A percentile compares a stretch with the other conserved stretches of the same genome.
Evolutionary conservation across 139 green algal genomes (phyloP).

Genomic region (Micromonas pusilla): DNA sequence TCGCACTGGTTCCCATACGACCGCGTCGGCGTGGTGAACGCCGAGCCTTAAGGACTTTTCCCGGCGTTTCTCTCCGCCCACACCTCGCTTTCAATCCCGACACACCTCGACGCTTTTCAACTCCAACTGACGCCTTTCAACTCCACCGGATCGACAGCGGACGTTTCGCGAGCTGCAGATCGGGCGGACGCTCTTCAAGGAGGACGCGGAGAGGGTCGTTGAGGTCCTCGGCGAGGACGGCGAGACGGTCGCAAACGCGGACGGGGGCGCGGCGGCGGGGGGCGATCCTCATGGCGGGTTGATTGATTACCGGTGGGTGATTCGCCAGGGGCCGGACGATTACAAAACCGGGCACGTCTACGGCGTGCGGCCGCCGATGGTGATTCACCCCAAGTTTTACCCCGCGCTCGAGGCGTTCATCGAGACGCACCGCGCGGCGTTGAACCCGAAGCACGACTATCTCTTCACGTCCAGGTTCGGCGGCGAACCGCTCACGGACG

Average conservation of each 20-base stretch:
- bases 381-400: slow-evolving; percentile 49
- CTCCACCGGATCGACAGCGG: slow-evolving; percentile 65
- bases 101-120: too few species aligned
- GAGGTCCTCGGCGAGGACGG: neutral
- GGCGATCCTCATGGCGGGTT: too few species aligned
- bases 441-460: too few species aligned
- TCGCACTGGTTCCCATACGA: too few species aligned
- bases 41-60: too few species aligned
- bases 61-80: too few species aligned
- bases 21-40: too few species aligned
- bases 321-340: slow-evolving; percentile 41
- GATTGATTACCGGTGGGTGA: slow-evolving; percentile 43
- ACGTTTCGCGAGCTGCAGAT: slow-evolving; percentile 63
- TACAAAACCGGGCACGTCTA: slow-evolving; percentile 67
- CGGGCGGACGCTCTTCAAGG: slow-evolving; percentile 53
- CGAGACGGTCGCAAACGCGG: neutral
- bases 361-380: slow-evolving; percentile 53
- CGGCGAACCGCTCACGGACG: slow-evolving; percentile 40
- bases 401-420: slow-evolving; percentile 52
- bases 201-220: slow-evolving; percentile 28
- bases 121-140: too few species aligned
- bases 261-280: neutral
- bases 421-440: slow-evolving; percentile 27
- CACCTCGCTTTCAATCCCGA: too few species aligned
- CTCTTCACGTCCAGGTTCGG: slow-evolving; percentile 13